phyloP scores from a whole-genome alignment of 139 green algal genomes.

The Micractinium sp. region DNA sequence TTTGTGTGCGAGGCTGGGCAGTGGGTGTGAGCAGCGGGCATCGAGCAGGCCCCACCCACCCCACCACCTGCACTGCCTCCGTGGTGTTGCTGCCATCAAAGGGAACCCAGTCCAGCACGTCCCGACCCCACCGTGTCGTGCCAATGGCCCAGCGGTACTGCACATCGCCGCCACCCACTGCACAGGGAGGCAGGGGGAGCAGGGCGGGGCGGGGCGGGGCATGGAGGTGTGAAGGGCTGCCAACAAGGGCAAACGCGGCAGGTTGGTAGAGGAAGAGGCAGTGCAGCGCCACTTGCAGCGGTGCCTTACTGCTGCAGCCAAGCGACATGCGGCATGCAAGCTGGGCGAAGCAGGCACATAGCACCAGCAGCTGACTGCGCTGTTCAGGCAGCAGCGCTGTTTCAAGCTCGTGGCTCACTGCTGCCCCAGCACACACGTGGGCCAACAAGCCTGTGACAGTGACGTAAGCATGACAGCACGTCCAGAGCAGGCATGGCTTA shows the following conservation, averaged over 20 bases:
- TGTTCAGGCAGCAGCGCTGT: too few relatives aligned
- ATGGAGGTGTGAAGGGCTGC: not conserved
- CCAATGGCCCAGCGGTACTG: conserved; percentile 66
- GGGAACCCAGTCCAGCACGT: conserved; percentile 52
- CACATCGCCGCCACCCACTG: conserved; percentile 16
- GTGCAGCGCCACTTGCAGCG: not conserved
- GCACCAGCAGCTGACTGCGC: not conserved
- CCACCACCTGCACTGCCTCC: conserved; percentile 9
- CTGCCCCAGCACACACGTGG: too few relatives aligned
- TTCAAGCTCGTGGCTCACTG: too few relatives aligned
- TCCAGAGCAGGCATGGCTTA: too few relatives aligned
- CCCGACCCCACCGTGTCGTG: conserved; percentile 28
- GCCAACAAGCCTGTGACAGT: too few relatives aligned
- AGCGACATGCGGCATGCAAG: not conserved
- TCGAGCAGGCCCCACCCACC: not conserved
- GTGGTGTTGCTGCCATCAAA: conserved; percentile 24
- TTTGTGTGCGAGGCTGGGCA: not conserved
- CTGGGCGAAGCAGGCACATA: not conserved
- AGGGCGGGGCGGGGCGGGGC: too few relatives aligned
- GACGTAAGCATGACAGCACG: too few relatives aligned
- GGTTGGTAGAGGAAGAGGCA: not conserved
- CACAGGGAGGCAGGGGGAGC: not conserved
- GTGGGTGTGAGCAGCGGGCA: not conserved
- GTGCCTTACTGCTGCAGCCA: not conserved
- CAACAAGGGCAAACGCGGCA: not conserved